Percentiles rank a stretch among this genome's conserved stretches.
Conservation (phyloP, 192 early-diverging fungal species). For the Lunasporangiospora selenospora region DNA sequence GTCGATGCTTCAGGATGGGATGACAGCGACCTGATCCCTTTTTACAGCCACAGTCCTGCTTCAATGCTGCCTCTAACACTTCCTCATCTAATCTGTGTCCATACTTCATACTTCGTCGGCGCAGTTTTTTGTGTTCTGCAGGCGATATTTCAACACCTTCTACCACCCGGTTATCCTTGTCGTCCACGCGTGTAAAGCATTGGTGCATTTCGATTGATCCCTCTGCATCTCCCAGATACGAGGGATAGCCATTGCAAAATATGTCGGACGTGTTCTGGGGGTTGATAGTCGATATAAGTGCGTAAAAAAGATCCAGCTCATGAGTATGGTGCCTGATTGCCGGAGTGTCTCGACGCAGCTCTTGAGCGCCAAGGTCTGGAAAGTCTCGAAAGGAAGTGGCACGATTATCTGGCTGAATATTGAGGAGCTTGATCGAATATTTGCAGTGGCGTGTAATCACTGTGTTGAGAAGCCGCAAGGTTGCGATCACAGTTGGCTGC, state of each 20-base stretch:
- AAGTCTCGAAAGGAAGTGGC: constrained; percentile 36
- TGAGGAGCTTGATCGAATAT: constrained; percentile 70
- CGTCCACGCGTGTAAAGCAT: constrained; percentile 45
- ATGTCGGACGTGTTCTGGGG: constrained; percentile 43
- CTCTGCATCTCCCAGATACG: constrained; percentile 52
- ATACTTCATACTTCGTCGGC: constrained; percentile 45
- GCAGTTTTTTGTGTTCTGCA: constrained; percentile 8
- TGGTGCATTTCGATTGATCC: constrained; percentile 36
- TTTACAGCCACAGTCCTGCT: too few relatives aligned
- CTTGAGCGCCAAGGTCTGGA: constrained; percentile 4
- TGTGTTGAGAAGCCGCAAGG: constrained; percentile 75
- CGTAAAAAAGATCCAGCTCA: constrained; percentile 55
- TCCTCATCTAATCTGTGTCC: too few relatives aligned
- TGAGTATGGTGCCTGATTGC: constrained; percentile 52
- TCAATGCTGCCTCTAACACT: constrained; percentile 18
- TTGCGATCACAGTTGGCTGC: constrained; percentile 77
- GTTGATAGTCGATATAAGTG: constrained; percentile 50
- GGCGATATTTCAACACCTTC: constrained; percentile 10
- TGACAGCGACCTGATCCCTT: constrained; percentile 32
- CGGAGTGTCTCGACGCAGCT: constrained; percentile 19
- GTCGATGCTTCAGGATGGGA: constrained; percentile 39
- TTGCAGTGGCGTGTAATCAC: constrained; percentile 73
- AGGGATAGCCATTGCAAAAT: constrained; percentile 48
- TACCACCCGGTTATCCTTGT: too few relatives aligned
- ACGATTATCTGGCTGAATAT: constrained; percentile 60